A percentile compares a stretch with the other conserved stretches of the same genome.
These are phyloP conservation scores for Mycena haematopus DNA, from an alignment of 768 basidiomycete genomes.

Conservation along the genomic window DNA sequence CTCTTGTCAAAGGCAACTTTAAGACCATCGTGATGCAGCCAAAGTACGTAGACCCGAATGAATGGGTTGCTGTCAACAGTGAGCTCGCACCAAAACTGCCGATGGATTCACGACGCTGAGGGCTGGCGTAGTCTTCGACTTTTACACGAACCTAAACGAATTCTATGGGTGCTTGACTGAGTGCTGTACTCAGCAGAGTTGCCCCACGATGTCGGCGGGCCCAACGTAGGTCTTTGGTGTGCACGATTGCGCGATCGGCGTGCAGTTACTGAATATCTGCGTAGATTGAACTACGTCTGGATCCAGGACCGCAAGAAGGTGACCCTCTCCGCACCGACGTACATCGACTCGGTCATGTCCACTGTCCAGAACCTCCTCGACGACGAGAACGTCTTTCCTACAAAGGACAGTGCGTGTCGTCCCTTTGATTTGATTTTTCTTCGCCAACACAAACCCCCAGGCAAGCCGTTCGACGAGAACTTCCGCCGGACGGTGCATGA, in stretches of 20 bases:
- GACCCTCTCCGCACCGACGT: constrained; percentile 89
- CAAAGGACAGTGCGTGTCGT: constrained; percentile 79
- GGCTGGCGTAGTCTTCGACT: constrained; percentile 82
- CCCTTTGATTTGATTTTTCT: neutral
- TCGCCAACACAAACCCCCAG: constrained; percentile 42
- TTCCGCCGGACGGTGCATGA: constrained; percentile 95
- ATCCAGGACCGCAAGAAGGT: constrained; percentile 89
- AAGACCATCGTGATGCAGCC: constrained; percentile 97
- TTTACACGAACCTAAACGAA: constrained; percentile 96
- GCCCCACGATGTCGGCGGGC: constrained; percentile 93
- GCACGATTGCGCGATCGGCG: neutral
- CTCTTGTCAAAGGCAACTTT: constrained; percentile 97
- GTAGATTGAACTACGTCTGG: constrained; percentile 93
- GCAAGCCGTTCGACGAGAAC: constrained; percentile 75
- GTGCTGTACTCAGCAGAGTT: constrained; percentile 87
- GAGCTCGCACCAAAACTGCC: constrained; percentile 37
- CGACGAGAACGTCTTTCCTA: constrained; percentile 94
- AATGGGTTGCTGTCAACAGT: constrained; percentile 98
- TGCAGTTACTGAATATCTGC: neutral
- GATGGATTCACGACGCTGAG: neutral
- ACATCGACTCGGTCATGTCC: constrained; percentile 98
- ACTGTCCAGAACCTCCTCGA: constrained; percentile 94
- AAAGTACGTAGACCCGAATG: constrained; percentile 94
- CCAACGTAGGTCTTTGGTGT: constrained; percentile 61
- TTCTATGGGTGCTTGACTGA: constrained; percentile 96